These are phyloP conservation scores for Mortierella sp. DNA, from an alignment of 371 early-diverging fungal species.

Conservation along the genomic window DNA sequence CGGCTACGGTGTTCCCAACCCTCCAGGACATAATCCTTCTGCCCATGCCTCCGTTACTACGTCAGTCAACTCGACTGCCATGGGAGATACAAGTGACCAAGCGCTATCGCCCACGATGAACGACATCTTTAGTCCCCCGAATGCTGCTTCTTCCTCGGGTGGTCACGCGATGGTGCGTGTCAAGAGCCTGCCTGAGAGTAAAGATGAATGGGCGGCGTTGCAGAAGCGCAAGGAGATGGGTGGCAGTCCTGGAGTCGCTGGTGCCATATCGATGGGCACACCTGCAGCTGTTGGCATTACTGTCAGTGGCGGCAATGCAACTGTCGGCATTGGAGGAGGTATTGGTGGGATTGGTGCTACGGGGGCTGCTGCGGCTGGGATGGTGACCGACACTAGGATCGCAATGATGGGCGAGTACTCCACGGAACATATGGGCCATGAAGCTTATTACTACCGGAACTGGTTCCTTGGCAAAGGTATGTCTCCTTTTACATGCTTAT, in stretches of 20 bases:
- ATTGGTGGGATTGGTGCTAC: constrained; percentile 16
- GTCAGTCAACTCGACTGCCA: background rate
- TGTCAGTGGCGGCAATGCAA: background rate
- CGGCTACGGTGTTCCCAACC: background rate
- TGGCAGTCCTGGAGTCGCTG: constrained; percentile 14
- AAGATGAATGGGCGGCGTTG: constrained; percentile 38
- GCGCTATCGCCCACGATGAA: background rate
- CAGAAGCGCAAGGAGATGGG: constrained; percentile 42
- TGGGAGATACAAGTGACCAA: background rate
- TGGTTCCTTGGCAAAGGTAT: constrained; percentile 59
- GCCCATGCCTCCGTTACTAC: background rate
- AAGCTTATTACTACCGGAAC: constrained; percentile 55
- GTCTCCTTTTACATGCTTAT: background rate
- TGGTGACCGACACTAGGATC: background rate
- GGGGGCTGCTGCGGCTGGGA: constrained; percentile 9
- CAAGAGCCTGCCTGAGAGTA: constrained; percentile 35
- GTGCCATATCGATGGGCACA: constrained; percentile 13
- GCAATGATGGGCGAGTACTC: constrained; percentile 40
- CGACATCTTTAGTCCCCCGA: background rate
- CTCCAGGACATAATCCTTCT: background rate
- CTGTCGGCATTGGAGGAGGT: constrained; percentile 1
- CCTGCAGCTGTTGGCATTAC: background rate
- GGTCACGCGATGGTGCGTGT: constrained; percentile 30
- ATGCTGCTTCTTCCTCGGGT: background rate
- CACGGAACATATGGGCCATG: constrained; percentile 57